Base-by-base conservation (phyloP, 2,329 filamentous ascomycete species). In the Gaeumannomyces sp. region DNA sequence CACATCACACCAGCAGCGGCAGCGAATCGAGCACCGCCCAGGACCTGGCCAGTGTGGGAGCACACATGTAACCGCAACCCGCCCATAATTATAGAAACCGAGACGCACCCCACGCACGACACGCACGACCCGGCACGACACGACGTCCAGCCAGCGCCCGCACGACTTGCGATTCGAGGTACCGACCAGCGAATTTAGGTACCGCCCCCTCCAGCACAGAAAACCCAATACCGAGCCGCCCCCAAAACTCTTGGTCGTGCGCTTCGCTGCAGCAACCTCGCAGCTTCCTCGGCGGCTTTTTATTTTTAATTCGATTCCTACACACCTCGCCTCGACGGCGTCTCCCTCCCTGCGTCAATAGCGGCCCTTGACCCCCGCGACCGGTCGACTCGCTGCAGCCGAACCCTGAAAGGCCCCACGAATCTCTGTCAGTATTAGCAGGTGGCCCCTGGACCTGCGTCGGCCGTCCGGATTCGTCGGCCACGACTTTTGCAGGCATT, bases 31-130 rank as follows among this genome's bases (percentile, higher is more conserved):
- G 13, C 38, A 45, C 38, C 33, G 11, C 33, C 59, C 59, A 61
- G 53, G 38, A 61, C 27, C 60, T 61, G 60, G 60, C 38, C 60
- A n/a, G 50, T 63, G 62, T 64, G 62, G 62, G 56, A 45, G 62
- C 35, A 64, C 62, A 45, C 56, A 59, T 59, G 62, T 63, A 38
- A 64, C 62, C 22, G 25, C 27, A 19, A 16, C 25, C 33, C 60
- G 33, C 60, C 53, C 58, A 33, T 64, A 64, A 64, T 64, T 38
- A 64, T 64, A 64, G 62, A 59, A 63, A 64, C 53, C 28, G 14
- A 50, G 45, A 53, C 45, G 45, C 22, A 53, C 45, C 45, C 45
- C 45, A 53, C 45, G 45, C 35, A 14, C 13, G 31, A 19, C 38
- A 6, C 16, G 38, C 38, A 45, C 38, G 38, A 45, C 38, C 13